Base-by-base conservation (phyloP, 176 grass and related monocot species). In the Elymus sibiricus region DNA sequence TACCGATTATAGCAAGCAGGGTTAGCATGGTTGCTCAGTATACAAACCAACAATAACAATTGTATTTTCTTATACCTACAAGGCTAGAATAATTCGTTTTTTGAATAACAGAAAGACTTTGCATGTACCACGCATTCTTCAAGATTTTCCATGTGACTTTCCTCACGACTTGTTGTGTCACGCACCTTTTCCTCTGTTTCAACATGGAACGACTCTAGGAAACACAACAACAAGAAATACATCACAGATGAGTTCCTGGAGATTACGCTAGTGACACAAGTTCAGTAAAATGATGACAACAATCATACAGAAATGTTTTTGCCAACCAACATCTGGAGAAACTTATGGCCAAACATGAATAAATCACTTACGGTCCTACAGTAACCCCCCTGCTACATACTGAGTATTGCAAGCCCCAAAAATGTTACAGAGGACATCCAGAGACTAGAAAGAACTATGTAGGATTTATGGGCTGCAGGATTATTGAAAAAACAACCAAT, bases 51-150 rank as follows among this genome's bases (percentile, higher is more conserved):
- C 34, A 28, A 56, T 19, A 11, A 56, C 17, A 86, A 40, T 26
- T 66, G 21, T 17, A 70, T 74, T 60, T 80, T n/a, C 9, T 34
- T 25, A 75, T 25, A 17, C 61, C 67, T 79, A 84, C 21, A 69
- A 83, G 55, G 74, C 67, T 79, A 86, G 24, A 69, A 83, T 58
- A 75, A 67, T 21, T 35, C 26, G 10, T 40, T 9, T 74, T 63
- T 37, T 63, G 17, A 46, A 67, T 35, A 83, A 69, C 25, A 79
- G 15, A 32, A 85, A 34, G 55, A 80, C 5, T 74, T 84, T 61
- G 27, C 65, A 78, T 76, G 51, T 92, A 98, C 97, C 94, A 98
- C 83, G 49, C 92, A 95, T 80, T 26, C 88, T 79, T 95, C 97
- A 88, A 98, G 40, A 95, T 95, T 92, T 89, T 95, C 97, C 60